These are phyloP conservation scores for Leptomonas seymouri DNA, from an alignment of 208 protist genomes.

Conservation along the genomic window DNA sequence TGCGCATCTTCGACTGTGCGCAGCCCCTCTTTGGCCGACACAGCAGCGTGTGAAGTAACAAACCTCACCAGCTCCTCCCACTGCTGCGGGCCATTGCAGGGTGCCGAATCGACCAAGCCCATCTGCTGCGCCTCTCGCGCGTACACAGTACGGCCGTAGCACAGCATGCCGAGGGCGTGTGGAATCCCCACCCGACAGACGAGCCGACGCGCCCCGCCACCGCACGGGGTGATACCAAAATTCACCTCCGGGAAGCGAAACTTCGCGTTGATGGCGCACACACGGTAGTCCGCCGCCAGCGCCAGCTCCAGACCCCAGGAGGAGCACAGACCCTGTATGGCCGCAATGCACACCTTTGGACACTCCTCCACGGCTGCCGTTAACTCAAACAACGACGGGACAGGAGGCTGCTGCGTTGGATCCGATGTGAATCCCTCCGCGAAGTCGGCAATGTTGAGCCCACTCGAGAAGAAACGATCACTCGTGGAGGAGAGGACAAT, in stretches of 20 bases:
- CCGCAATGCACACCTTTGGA: constrained; percentile 73
- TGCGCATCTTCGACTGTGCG: constrained; percentile 1
- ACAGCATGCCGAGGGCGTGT: constrained; percentile 44
- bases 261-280: constrained; percentile 42
- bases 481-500: constrained; percentile 57
- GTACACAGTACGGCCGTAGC: constrained; percentile 36
- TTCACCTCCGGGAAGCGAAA: constrained; percentile 72
- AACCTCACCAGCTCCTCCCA: constrained; percentile 18
- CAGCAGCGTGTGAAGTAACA: constrained; percentile 4
- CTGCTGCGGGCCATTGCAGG: constrained; percentile 13
- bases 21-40: constrained; percentile 1
- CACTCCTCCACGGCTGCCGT: constrained; percentile 47
- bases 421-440: constrained; percentile 34
- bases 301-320: constrained; percentile 84
- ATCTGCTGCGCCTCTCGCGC: constrained; percentile 54
- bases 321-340: constrained; percentile 63
- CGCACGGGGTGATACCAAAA: constrained; percentile 79
- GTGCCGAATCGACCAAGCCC: constrained; percentile 59
- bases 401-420: constrained; percentile 29
- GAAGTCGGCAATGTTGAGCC: constrained; percentile 66
- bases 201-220: constrained; percentile 79
- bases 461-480: constrained; percentile 66
- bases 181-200: constrained; percentile 69
- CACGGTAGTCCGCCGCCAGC: constrained; percentile 66
- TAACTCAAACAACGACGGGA: constrained; percentile 61